Base-by-base conservation (phyloP, 148 eudicot genomes). In the Cornus kousa region DNA sequence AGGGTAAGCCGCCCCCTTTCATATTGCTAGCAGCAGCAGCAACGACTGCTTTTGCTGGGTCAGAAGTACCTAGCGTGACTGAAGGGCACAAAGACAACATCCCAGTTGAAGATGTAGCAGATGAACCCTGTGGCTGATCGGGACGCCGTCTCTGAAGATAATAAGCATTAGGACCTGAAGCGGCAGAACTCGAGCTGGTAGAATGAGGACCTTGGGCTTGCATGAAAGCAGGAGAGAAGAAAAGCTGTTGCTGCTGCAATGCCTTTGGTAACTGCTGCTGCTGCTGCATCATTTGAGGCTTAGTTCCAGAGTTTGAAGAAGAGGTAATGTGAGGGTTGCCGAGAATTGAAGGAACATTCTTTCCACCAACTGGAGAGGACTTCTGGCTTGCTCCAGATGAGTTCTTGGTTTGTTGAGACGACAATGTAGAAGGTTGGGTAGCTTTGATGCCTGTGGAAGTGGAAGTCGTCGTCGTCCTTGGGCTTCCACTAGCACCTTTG, bases 401-500 rank as follows among this genome's bases (percentile, higher is more conserved):
- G 78, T 87, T 88, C 87, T 84, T 92, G 62, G 88, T 79, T 77
- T 85, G 91, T 74, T 93, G 93, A 2, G 89, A 70, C 9, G 98
- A 87, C 64, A 92, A 79, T 53, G 93, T 67, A 31, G 97, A 83
- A 5, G 84, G 83, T 80, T 90, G 97, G 55, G 85, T 84, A 0
- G 83, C 80, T 79, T 89, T 95, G 77, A 79, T 91, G 70, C 87
- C 84, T 4, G 89, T 82, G 23, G 97, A 82, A 67, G 90, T 67
- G 22, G 86, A 78, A 0, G 88, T 73, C 9, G 81, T 73, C 9
- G 81, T 76, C 19, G 89, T 87, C 83, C 97, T 89, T 4, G 98
- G 97, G 83, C 97, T 95, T 55, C 92, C 96, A 79, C 94, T 80
- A n/a, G 88, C 92, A 78, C 97, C 86, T 77, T 93, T 95, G 2